Percentiles rank a stretch among this genome's conserved stretches.
Conservation (phyloP, 176 grass and related monocot genomes). For the Avena eriantha region DNA sequence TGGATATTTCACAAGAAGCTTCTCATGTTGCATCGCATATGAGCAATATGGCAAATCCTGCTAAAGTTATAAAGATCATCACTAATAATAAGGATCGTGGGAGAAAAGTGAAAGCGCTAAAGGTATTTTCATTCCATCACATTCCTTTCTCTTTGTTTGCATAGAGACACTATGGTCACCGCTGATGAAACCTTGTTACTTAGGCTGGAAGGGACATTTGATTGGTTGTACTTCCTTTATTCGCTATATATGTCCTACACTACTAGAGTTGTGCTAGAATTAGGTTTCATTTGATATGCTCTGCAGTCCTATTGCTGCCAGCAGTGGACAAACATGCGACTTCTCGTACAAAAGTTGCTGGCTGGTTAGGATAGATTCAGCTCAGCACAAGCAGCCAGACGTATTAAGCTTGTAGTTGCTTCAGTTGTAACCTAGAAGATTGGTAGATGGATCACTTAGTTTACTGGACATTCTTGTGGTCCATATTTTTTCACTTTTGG, state of each 20-base stretch:
- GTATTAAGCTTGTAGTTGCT: conserved; percentile 25
- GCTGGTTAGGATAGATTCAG: conserved; percentile 23
- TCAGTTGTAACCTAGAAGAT: conserved; percentile 23
- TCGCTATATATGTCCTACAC: background rate
- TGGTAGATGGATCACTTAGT: conserved; percentile 24
- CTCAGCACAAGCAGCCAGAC: conserved; percentile 30
- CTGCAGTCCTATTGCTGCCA: conserved; percentile 14
- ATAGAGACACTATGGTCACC: conserved; percentile 15
- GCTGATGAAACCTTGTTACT: conserved; percentile 9
- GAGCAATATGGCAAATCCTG: conserved; percentile 81
- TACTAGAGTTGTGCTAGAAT: background rate
- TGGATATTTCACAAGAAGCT: conserved; percentile 59
- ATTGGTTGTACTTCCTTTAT: conserved; percentile 28
- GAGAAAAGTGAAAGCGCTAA: conserved; percentile 76
- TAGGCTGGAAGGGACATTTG: background rate
- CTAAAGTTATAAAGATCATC: conserved; percentile 80
- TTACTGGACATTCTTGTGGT: background rate
- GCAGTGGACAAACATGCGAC: conserved; percentile 26
- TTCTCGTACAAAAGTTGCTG: conserved; percentile 7
- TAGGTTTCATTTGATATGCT: conserved; percentile 23
- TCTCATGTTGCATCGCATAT: conserved; percentile 79
- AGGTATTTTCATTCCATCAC: conserved; percentile 46
- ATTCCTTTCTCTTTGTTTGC: conserved; percentile 16
- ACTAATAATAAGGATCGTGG: conserved; percentile 75
- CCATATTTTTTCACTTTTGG: conserved; percentile 1